A percentile compares a stretch with the other conserved stretches of the same genome.
Evolutionary conservation across 2,329 filamentous ascomycete species (phyloP).

Genomic region (Botrytis hyacinthi): DNA sequence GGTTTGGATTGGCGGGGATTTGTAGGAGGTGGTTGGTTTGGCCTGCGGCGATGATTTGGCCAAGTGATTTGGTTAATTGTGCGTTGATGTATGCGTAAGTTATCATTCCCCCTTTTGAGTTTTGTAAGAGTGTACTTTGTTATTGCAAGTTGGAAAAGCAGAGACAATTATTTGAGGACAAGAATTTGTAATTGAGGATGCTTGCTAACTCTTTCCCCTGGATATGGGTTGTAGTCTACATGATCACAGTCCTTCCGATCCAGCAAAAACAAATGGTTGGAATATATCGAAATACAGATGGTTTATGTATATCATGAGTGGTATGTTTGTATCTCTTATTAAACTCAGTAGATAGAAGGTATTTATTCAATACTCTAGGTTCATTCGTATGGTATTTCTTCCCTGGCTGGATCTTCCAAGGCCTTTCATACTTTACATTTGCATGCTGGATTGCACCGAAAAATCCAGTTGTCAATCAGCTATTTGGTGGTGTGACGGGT

Average conservation of each 20-base stretch:
- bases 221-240: constrained; percentile 49
- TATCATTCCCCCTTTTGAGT: constrained; percentile 35
- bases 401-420: constrained; percentile 50
- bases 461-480: constrained; percentile 65
- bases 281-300: constrained; percentile 44
- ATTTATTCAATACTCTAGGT: neutral
- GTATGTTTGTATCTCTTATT: constrained; percentile 38
- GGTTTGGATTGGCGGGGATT: constrained; percentile 61
- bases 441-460: constrained; percentile 70
- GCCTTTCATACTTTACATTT: constrained; percentile 64
- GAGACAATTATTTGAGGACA: neutral
- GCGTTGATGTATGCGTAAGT: constrained; percentile 45
- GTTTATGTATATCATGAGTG: constrained; percentile 44
- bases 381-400: constrained; percentile 51
- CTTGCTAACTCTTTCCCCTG: neutral
- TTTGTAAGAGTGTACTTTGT: neutral
- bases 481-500: constrained; percentile 67
- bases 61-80: constrained; percentile 52
- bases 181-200: neutral
- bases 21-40: constrained; percentile 55
- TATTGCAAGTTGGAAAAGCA: neutral
- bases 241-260: constrained; percentile 55
- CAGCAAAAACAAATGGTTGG: constrained; percentile 49
- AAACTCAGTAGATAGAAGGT: neutral
- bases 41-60: constrained; percentile 65